Conservation (phyloP, 139 green algal species). For the Closterium sp. region DNA sequence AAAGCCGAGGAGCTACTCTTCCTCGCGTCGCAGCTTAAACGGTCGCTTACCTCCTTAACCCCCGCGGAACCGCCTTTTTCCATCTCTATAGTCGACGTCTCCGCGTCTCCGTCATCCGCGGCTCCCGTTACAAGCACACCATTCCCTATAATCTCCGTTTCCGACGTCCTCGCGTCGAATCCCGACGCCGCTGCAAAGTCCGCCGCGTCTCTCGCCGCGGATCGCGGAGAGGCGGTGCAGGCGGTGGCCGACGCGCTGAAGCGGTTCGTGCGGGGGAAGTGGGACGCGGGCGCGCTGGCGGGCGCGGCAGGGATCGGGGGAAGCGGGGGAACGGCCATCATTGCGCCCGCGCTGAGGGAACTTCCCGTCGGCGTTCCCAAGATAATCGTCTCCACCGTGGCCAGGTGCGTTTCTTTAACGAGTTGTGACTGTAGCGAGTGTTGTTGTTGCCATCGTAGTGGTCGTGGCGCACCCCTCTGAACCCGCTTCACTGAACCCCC, state of each 20-base stretch:
- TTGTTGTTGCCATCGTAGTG: too few species aligned
- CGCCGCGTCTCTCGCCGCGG: not conserved
- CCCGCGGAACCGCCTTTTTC: not conserved
- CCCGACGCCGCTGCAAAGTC: not conserved
- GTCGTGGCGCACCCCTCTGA: too few species aligned
- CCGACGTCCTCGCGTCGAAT: not conserved
- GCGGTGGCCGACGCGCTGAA: not conserved
- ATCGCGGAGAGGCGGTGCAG: conserved; percentile 1
- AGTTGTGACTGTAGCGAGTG: not conserved
- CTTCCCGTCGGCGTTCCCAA: conserved; percentile 5
- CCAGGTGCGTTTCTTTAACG: not conserved
- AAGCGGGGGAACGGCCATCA: not conserved
- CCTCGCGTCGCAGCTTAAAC: not conserved
- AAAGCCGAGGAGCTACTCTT: not conserved
- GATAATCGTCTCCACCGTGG: not conserved
- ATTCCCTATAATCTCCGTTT: not conserved
- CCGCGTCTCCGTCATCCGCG: not conserved
- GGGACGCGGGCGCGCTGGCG: not conserved
- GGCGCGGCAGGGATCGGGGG: not conserved
- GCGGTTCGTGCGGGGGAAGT: not conserved
- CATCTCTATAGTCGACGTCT: not conserved
- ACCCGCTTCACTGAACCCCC: not conserved
- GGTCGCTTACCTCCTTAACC: not conserved
- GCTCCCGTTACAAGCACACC: not conserved
- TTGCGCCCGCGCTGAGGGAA: not conserved